Evolutionary conservation across 129 eudicot genomes (phyloP), one percentile per base, ranked within the genome.

Genomic region (Arctium minus): DNA sequence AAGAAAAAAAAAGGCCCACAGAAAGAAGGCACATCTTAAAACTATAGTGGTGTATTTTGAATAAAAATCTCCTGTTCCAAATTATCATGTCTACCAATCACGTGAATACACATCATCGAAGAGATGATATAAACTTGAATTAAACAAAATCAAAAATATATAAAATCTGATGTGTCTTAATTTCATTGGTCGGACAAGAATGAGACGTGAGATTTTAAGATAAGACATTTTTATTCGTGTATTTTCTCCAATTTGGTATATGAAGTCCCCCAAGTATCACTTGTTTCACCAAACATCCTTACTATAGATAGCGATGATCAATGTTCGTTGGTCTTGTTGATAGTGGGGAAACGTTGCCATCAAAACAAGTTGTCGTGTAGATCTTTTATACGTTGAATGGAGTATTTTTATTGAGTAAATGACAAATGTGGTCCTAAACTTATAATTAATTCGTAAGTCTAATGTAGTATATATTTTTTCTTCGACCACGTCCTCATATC

Each of bases 291-390:
- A 6, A 83, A 62, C 67, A 18, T 65, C 77, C 72, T 40, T 38
- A 29, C 44, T 7, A n/a, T 36, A 64, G 36, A 33, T 11, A 15
- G 73, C 11, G 32, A 72, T 30, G 30, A 72, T 37, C 38, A 69
- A 17, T 15, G 27, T 53, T 53, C 6, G 22, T 12, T 53, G 18
- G n/a, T 15, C 15, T 82, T 79, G 36, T 32, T 75, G 87, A 75
- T 80, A 75, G 76, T 71, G 87, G 87, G 76, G 74, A 82, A 82
- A 74, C 68, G 9, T 60, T 60, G 31, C 53, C 70, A 53, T 84
- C 80, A 70, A 83, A 80, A 80, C 87, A 82, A 79, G 85, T 79
- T 75, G 29, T 22, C 5, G 67, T 69, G 82, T 64, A 69, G 0
- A 15, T 38, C 5, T 44, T 44, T 73, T 81, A 60, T 81, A 32